A percentile compares a stretch with the other conserved stretches of the same genome.
These are phyloP conservation scores for Boletus vermiculosoides DNA, from an alignment of 768 basidiomycete species.

Conservation along the genomic window DNA sequence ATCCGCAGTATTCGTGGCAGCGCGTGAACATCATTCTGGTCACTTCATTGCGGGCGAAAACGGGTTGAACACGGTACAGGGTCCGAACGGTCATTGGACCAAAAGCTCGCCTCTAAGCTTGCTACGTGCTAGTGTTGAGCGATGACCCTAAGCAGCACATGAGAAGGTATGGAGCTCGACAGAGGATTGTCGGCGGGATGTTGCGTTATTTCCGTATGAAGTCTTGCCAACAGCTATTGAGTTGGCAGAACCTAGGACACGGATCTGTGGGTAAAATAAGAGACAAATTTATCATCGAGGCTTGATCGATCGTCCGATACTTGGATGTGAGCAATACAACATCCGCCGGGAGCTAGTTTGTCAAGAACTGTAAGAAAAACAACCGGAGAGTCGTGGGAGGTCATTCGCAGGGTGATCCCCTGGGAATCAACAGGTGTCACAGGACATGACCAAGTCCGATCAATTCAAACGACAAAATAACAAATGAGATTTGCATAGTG, in stretches of 20 bases:
- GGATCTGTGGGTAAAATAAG: neutral
- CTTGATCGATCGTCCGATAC: constrained; percentile 2
- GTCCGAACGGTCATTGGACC: neutral
- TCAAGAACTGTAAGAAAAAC: neutral
- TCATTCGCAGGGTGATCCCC: neutral
- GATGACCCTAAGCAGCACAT: neutral
- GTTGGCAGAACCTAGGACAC: neutral
- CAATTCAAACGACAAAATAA: constrained; percentile 8
- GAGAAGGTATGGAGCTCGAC: neutral
- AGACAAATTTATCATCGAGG: neutral
- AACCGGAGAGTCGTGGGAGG: neutral
- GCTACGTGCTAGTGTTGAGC: neutral
- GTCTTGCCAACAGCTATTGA: neutral
- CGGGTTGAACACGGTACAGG: neutral
- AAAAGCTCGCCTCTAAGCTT: neutral
- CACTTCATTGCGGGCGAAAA: neutral
- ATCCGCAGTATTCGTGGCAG: constrained; percentile 4
- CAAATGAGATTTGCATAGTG: constrained; percentile 5
- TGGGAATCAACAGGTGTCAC: neutral
- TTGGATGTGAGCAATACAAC: neutral
- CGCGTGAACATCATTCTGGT: constrained; percentile 7
- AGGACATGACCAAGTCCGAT: constrained; percentile 1
- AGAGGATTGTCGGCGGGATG: neutral
- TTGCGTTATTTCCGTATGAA: neutral
- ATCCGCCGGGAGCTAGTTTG: neutral